Evolutionary conservation across 305 asterid species (phyloP).

Genomic region (Ilex paraguariensis): DNA sequence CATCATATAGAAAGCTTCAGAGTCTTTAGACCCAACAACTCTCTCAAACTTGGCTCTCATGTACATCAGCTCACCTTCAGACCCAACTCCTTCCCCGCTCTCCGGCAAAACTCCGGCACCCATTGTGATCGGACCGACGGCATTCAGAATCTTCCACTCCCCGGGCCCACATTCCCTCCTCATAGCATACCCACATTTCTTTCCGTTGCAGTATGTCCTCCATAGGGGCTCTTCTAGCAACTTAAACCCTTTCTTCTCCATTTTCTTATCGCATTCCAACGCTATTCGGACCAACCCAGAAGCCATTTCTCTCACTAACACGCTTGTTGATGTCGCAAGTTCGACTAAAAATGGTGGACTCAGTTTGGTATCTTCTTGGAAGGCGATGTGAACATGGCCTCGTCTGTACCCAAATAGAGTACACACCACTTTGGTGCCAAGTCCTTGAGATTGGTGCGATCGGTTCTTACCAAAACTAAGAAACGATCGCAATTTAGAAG

Average conservation of each 20-base stretch:
- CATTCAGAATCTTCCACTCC: conserved; percentile 73
- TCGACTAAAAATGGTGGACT: conserved; percentile 73
- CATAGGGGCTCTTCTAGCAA: conserved; percentile 73
- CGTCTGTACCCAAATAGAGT: conserved; percentile 83
- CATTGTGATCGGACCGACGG: conserved; percentile 80
- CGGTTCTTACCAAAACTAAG: conserved; percentile 38
- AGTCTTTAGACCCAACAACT: conserved; percentile 90
- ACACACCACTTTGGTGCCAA: conserved; percentile 65
- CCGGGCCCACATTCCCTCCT: conserved; percentile 69
- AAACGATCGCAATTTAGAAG: conserved; percentile 58
- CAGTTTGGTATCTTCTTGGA: conserved; percentile 62
- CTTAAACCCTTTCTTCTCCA: conserved; percentile 44
- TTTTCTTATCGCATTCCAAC: conserved; percentile 61
- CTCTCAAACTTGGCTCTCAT: conserved; percentile 93
- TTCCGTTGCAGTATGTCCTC: conserved; percentile 91
- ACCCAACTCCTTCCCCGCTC: conserved; percentile 10
- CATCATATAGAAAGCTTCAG: conserved; percentile 97
- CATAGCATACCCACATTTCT: conserved; percentile 77
- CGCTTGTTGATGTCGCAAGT: conserved; percentile 72
- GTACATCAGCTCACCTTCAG: conserved; percentile 86
- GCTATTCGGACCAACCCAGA: conserved; percentile 88
- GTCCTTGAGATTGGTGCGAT: conserved; percentile 33
- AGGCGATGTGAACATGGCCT: conserved; percentile 79
- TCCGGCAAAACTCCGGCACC: conserved; percentile 94
- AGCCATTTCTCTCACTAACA: conserved; percentile 83